Percentiles rank a stretch among this genome's conserved stretches.
Conservation (phyloP, 805 yeast genomes). For the Yamadazyma paraphyllophila region DNA sequence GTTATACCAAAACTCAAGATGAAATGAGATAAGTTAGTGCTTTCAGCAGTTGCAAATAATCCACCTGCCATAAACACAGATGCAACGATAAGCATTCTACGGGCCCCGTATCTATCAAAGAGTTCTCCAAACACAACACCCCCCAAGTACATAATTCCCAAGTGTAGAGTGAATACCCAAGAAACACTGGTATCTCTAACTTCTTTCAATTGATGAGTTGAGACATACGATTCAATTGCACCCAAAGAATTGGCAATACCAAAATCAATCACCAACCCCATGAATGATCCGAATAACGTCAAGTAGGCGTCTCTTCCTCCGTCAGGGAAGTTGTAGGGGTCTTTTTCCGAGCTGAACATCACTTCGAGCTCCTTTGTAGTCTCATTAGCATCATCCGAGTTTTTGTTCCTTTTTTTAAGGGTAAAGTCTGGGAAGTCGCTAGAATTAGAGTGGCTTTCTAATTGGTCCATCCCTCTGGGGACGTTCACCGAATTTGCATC, state of each 20-base stretch:
- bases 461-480: not conserved
- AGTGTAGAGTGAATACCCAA: slow-evolving; percentile 31
- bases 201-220: slow-evolving; percentile 19
- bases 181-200: slow-evolving; percentile 22
- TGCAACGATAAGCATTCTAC: slow-evolving; percentile 20
- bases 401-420: not conserved
- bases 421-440: not conserved
- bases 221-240: slow-evolving; percentile 27
- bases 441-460: not conserved
- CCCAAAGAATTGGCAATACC: slow-evolving; percentile 30
- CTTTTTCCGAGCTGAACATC: slow-evolving; percentile 20
- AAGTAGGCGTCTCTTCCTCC: slow-evolving; percentile 27
- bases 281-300: slow-evolving; percentile 25
- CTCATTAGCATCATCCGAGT: not conserved
- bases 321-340: slow-evolving; percentile 27
- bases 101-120: slow-evolving; percentile 26
- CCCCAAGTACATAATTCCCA: slow-evolving; percentile 31
- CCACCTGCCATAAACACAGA: slow-evolving; percentile 23
- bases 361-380: slow-evolving; percentile 1
- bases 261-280: slow-evolving; percentile 27
- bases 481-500: not conserved
- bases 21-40: slow-evolving; percentile 24
- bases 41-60: slow-evolving; percentile 24
- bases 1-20: slow-evolving; percentile 24
- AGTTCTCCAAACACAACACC: slow-evolving; percentile 29